These are phyloP conservation scores for Conringia planisiliqua DNA, from an alignment of 345 rosid genomes.

Conservation along the genomic window DNA sequence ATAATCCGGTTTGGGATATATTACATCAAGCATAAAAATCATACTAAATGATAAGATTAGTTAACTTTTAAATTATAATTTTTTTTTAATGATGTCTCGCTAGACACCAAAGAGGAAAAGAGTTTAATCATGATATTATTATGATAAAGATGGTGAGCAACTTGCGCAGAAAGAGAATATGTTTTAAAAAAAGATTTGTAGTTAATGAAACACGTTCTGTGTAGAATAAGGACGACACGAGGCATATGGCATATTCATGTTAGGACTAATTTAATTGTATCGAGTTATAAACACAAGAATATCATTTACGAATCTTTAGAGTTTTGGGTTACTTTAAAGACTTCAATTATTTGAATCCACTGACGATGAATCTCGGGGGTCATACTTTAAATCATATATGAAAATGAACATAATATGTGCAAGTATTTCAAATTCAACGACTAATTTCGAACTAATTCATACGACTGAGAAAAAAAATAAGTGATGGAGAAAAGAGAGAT, in stretches of 20 bases:
- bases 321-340: background rate
- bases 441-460: background rate
- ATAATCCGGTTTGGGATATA: background rate
- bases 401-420: background rate
- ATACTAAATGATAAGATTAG: background rate
- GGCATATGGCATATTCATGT: background rate
- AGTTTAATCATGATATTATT: background rate
- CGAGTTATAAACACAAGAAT: background rate
- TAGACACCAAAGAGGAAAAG: background rate
- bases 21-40: background rate
- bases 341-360: too few species aligned
- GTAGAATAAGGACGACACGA: constrained; percentile 21
- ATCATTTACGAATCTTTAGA: background rate
- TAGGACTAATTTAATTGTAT: background rate
- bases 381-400: background rate
- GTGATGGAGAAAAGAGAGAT: background rate
- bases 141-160: constrained; percentile 9
- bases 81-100: background rate
- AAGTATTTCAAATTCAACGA: background rate
- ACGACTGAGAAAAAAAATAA: background rate
- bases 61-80: background rate
- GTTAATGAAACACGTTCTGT: constrained; percentile 12
- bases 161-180: background rate
- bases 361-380: background rate
- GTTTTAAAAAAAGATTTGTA: background rate